Evolutionary conservation across 257 asterid species (phyloP).

Genomic region (Solanum lignicaule): DNA sequence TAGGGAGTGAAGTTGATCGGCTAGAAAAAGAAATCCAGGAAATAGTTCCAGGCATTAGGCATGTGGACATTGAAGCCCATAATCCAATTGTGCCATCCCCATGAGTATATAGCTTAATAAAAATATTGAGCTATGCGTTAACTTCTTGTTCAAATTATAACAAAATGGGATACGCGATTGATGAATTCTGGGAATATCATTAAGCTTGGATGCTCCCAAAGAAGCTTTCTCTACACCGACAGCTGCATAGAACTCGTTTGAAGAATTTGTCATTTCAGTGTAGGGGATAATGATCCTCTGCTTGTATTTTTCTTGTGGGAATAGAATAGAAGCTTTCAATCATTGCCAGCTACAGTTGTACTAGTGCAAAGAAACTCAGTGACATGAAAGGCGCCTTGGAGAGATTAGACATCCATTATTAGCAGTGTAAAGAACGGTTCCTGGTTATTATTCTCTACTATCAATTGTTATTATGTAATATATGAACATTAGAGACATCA

Average conservation of each 20-base stretch:
- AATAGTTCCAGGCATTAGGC: constrained; percentile 88
- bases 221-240: neutral
- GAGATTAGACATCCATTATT: neutral
- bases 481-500: neutral
- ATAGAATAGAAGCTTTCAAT: neutral
- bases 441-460: neutral
- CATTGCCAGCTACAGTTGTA: neutral
- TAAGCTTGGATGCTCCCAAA: neutral
- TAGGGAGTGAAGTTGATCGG: constrained; percentile 94
- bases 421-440: neutral
- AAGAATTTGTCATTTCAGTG: neutral
- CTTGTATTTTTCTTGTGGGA: neutral
- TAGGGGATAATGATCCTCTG: neutral
- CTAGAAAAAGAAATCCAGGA: constrained; percentile 89
- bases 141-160: neutral
- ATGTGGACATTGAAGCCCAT: constrained; percentile 94
- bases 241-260: neutral
- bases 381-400: neutral
- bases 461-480: neutral
- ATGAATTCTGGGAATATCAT: neutral
- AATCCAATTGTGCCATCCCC: constrained; percentile 51
- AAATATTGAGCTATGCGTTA: neutral
- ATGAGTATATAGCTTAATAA: neutral
- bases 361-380: neutral
- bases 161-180: neutral